Percentiles rank a stretch among this genome's conserved stretches.
Conservation (phyloP, 2,329 filamentous ascomycete genomes). For the Pseudopithomyces chartarum region DNA sequence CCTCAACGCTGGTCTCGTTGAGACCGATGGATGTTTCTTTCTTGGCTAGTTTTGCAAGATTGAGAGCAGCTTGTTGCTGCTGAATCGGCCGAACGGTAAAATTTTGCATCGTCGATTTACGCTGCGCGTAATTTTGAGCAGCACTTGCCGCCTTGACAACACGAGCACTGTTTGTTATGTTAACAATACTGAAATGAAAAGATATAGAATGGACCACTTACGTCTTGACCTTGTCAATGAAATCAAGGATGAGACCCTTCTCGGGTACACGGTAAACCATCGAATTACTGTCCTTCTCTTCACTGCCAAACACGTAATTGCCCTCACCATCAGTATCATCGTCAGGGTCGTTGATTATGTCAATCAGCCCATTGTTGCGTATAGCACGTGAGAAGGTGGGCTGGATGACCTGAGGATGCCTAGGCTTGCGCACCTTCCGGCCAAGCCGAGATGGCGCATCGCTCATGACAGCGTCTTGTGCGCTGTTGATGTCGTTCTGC, state of each 20-base stretch:
- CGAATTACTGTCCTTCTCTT: constrained; percentile 47
- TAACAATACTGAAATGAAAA: constrained; percentile 15
- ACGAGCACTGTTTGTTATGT: constrained; percentile 26
- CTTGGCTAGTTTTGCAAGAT: constrained; percentile 62
- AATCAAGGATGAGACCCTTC: constrained; percentile 55
- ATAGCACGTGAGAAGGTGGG: constrained; percentile 64
- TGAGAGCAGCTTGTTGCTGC: constrained; percentile 70
- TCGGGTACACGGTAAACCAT: constrained; percentile 52
- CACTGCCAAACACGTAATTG: constrained; percentile 49
- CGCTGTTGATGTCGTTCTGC: constrained; percentile 40
- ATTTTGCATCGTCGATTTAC: constrained; percentile 31
- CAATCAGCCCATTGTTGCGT: constrained; percentile 55
- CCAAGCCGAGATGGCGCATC: constrained; percentile 35
- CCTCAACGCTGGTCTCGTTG: constrained; percentile 50
- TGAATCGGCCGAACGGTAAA: constrained; percentile 50
- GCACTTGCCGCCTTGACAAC: constrained; percentile 24
- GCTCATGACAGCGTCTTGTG: constrained; percentile 33
- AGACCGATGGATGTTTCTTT: constrained; percentile 57
- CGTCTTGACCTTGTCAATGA: constrained; percentile 67
- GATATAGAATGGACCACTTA: constrained; percentile 24
- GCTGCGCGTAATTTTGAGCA: constrained; percentile 17
- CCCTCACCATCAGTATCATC: constrained; percentile 49
- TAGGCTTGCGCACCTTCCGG: constrained; percentile 56
- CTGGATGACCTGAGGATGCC: constrained; percentile 54
- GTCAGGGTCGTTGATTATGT: constrained; percentile 50